Evolutionary conservation across 129 eudicot species (phyloP).

Genomic region (Flaveria linearis): DNA sequence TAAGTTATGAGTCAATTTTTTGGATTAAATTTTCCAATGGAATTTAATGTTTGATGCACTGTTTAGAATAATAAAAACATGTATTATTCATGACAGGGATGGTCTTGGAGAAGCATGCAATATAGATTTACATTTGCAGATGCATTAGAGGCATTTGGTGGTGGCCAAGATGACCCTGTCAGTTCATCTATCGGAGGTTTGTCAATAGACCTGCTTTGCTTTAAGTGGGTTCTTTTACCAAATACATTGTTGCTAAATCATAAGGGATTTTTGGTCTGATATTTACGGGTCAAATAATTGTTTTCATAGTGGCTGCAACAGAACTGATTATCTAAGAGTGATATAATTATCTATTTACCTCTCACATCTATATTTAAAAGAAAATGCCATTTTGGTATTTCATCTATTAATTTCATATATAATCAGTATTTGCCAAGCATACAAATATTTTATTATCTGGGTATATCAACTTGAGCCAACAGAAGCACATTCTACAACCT

Average conservation of each 20-base stretch:
- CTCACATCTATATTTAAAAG: not conserved
- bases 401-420: not conserved
- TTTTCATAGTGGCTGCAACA: not conserved
- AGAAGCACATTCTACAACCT: not conserved
- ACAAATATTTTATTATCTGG: not conserved
- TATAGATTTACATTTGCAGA: conserved; percentile 76
- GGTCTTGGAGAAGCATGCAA: conserved; percentile 73
- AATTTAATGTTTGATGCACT: conserved; percentile 29
- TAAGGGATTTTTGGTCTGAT: too few relatives aligned
- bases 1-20: conserved; percentile 38
- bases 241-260: conserved; percentile 4
- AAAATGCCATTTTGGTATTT: not conserved
- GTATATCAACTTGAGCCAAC: not conserved
- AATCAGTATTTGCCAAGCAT: not conserved
- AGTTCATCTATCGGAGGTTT: conserved; percentile 89
- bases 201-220: not conserved
- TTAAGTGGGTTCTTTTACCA: not conserved
- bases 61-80: conserved; percentile 1
- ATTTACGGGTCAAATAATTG: not conserved
- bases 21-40: not conserved
- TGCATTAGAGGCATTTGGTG: conserved; percentile 85
- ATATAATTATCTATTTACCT: not conserved
- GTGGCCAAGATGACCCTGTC: conserved; percentile 80
- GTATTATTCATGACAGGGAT: conserved; percentile 50
- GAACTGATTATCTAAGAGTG: not conserved